Conservation (phyloP, 495 filamentous ascomycete genomes). For the Evernia prunastri region DNA sequence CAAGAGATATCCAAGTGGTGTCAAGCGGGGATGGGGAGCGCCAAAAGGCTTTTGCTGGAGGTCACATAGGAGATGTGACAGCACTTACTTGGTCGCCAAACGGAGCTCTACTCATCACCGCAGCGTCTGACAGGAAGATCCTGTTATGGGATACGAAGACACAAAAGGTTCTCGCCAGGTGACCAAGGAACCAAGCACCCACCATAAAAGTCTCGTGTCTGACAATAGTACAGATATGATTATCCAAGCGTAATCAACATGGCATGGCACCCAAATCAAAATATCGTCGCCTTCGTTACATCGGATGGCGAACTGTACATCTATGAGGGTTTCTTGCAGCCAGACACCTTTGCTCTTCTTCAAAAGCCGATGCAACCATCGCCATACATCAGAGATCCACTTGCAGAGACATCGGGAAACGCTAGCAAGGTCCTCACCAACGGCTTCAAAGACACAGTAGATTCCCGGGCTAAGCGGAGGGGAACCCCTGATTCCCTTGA, state of each 20-base stretch:
- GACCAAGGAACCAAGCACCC: neutral
- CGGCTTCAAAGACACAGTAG: slow-evolving; percentile 46
- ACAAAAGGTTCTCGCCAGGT: slow-evolving; percentile 61
- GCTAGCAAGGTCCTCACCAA: slow-evolving; percentile 48
- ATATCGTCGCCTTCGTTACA: slow-evolving; percentile 83
- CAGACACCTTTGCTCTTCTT: slow-evolving; percentile 52
- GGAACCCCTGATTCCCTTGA: slow-evolving; percentile 55
- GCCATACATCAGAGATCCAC: slow-evolving; percentile 76
- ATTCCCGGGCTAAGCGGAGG: slow-evolving; percentile 35
- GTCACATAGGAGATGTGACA: slow-evolving; percentile 81
- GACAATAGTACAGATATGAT: slow-evolving; percentile 49
- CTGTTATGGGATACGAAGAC: slow-evolving; percentile 85
- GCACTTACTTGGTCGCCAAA: slow-evolving; percentile 91
- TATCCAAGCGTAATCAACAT: slow-evolving; percentile 77
- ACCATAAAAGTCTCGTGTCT: neutral
- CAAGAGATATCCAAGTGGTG: slow-evolving; percentile 77
- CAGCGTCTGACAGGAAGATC: slow-evolving; percentile 74
- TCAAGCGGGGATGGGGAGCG: slow-evolving; percentile 81
- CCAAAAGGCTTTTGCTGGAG: slow-evolving; percentile 67
- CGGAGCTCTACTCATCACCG: slow-evolving; percentile 76
- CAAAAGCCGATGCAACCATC: slow-evolving; percentile 60
- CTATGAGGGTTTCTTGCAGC: slow-evolving; percentile 66
- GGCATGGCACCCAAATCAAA: slow-evolving; percentile 84
- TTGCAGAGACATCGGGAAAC: slow-evolving; percentile 65
- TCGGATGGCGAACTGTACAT: slow-evolving; percentile 89